A percentile compares a stretch with the other conserved stretches of the same genome.
phyloP scores from a whole-genome alignment of 1,284 basidiomycete species.

The Ustilago shanxiensis region DNA sequence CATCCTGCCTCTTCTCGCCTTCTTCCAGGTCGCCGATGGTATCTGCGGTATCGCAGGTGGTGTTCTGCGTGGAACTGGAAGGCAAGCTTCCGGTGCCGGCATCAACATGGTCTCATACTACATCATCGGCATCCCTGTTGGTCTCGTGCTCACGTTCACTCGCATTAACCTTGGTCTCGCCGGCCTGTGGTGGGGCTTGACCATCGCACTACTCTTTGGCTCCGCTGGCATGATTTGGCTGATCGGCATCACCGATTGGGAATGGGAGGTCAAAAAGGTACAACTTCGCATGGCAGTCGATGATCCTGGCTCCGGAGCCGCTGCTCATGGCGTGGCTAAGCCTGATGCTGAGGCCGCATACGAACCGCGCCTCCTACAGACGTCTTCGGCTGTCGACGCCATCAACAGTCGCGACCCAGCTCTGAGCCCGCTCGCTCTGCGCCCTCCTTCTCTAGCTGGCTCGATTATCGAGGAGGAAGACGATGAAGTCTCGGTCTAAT shows the following conservation, averaged over 20 bases:
- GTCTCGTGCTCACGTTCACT: slow-evolving; percentile 72
- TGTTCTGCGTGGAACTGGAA: slow-evolving; percentile 82
- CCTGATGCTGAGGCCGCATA: slow-evolving; percentile 28
- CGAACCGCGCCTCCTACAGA: slow-evolving; percentile 25
- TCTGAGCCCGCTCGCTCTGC: slow-evolving; percentile 27
- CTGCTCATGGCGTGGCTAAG: slow-evolving; percentile 24
- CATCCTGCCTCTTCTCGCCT: slow-evolving; percentile 79
- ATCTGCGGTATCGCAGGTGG: slow-evolving; percentile 79
- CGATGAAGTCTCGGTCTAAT: slow-evolving; percentile 29
- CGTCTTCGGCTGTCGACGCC: slow-evolving; percentile 30
- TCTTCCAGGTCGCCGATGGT: slow-evolving; percentile 79
- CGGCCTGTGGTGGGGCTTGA: slow-evolving; percentile 73
- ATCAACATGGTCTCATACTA: slow-evolving; percentile 74
- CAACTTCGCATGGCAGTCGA: slow-evolving; percentile 53
- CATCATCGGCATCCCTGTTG: slow-evolving; percentile 72
- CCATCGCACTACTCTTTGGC: slow-evolving; percentile 71
- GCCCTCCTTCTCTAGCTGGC: slow-evolving; percentile 42
- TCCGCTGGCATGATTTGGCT: slow-evolving; percentile 68
- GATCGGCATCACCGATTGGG: slow-evolving; percentile 72
- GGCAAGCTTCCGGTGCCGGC: slow-evolving; percentile 73
- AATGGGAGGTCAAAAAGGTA: slow-evolving; percentile 60
- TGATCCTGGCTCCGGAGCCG: slow-evolving; percentile 29
- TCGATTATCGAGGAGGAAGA: slow-evolving; percentile 46
- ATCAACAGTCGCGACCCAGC: slow-evolving; percentile 40
- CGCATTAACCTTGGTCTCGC: slow-evolving; percentile 66